Evolutionary conservation across 73 alveolate genomes (phyloP).

Genomic region (Effrenium voratum): DNA sequence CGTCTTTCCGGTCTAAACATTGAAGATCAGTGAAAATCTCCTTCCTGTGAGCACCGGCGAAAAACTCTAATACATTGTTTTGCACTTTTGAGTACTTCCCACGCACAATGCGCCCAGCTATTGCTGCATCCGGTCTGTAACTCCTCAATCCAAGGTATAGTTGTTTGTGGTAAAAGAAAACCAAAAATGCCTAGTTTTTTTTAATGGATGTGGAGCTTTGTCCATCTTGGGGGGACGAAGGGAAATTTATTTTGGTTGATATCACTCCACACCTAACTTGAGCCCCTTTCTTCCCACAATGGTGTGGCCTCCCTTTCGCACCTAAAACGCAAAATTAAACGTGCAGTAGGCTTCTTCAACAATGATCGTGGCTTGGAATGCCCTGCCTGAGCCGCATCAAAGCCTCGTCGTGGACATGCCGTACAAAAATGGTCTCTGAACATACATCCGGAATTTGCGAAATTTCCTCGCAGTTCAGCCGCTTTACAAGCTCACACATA

Average conservation of each 20-base stretch:
- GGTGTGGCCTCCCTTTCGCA: too few relatives aligned
- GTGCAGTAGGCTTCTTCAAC: too few relatives aligned
- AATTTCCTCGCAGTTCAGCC: neutral
- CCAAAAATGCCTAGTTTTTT: too few relatives aligned
- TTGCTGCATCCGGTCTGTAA: neutral
- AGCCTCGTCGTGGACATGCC: conserved; percentile 26
- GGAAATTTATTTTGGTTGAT: too few relatives aligned
- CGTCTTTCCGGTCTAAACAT: neutral
- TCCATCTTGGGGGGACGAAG: too few relatives aligned
- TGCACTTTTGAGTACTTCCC: conserved; percentile 6
- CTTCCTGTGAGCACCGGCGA: neutral
- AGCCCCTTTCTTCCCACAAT: too few relatives aligned
- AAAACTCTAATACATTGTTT: neutral
- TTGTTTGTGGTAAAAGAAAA: too few relatives aligned
- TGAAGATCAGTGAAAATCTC: neutral
- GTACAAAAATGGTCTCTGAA: neutral
- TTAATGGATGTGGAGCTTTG: too few relatives aligned
- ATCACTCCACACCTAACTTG: too few relatives aligned
- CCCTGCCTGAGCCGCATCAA: too few relatives aligned
- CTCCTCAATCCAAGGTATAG: neutral
- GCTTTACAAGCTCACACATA: neutral
- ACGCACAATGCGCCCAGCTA: neutral
- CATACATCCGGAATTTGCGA: neutral
- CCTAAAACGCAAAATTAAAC: too few relatives aligned
- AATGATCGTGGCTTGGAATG: too few relatives aligned